Conservation (phyloP, 108 stramenopile genomes). For the Epipyxis sp. region DNA sequence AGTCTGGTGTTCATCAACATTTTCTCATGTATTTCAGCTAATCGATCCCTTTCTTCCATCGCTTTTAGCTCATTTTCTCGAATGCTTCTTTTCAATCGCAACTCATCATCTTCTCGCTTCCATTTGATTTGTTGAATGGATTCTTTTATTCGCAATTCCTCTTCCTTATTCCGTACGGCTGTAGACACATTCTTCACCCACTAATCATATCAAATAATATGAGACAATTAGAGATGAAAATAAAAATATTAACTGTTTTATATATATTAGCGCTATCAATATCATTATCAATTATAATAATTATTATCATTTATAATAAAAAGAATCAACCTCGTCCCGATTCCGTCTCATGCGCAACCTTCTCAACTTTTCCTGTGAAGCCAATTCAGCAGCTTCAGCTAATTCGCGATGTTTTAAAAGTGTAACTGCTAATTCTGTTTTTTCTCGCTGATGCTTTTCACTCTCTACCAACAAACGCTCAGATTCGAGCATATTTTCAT, state of each 20-base stretch:
- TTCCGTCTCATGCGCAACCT: not conserved
- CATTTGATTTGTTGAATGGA: not conserved
- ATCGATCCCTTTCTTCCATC: too few relatives aligned
- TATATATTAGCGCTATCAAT: too few relatives aligned
- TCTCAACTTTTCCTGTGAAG: not conserved
- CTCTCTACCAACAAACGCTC: slow-evolving; percentile 1
- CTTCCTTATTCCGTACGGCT: not conserved
- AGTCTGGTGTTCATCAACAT: too few relatives aligned
- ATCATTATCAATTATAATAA: not conserved
- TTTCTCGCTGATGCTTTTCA: not conserved
- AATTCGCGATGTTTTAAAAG: slow-evolving; percentile 15
- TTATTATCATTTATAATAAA: not conserved
- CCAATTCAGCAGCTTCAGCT: not conserved
- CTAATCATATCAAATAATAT: too few relatives aligned
- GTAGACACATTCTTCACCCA: not conserved
- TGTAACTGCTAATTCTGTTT: not conserved
- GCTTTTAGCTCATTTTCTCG: too few relatives aligned
- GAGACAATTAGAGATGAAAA: too few relatives aligned
- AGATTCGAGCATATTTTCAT: not conserved
- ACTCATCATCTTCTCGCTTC: not conserved
- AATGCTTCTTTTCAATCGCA: too few relatives aligned
- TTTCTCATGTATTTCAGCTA: too few relatives aligned
- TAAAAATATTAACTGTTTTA: too few relatives aligned
- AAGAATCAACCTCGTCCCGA: not conserved
- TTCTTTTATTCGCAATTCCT: not conserved